Evolutionary conservation across 2,329 filamentous ascomycete species (phyloP).

Genomic region (Trichophaea hybrida): DNA sequence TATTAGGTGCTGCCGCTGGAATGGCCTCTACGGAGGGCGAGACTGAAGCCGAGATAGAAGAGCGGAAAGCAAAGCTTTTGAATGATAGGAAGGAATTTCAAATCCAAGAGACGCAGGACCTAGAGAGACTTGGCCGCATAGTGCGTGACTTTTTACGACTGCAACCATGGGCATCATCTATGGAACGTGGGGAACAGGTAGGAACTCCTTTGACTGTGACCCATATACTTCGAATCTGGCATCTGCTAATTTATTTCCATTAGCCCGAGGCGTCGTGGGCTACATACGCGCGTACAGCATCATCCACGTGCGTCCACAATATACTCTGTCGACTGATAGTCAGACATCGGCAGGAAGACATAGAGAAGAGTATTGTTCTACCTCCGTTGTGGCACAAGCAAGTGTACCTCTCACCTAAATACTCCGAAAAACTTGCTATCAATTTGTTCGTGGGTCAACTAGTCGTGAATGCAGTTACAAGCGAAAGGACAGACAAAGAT

Average conservation of each 20-base stretch:
- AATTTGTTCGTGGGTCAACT: conserved; percentile 78
- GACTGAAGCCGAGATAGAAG: conserved; percentile 14
- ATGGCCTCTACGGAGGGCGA: conserved; percentile 33
- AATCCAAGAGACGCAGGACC: conserved; percentile 29
- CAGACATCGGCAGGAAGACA: conserved; percentile 59
- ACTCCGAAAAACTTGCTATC: conserved; percentile 67
- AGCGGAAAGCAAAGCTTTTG: conserved; percentile 18
- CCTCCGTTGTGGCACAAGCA: conserved; percentile 51
- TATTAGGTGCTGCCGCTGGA: conserved; percentile 60
- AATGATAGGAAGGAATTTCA: conserved; percentile 29
- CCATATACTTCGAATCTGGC: too few relatives aligned
- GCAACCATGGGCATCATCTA: conserved; percentile 26
- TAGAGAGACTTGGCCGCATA: conserved; percentile 52
- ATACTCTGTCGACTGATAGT: conserved; percentile 70
- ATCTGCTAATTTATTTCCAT: not conserved
- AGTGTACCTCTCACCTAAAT: conserved; percentile 63
- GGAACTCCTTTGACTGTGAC: not conserved
- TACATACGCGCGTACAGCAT: not conserved
- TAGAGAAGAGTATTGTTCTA: conserved; percentile 48
- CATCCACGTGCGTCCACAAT: conserved; percentile 46
- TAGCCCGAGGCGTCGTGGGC: too few relatives aligned
- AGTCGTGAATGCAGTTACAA: conserved; percentile 75
- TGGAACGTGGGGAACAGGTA: not conserved
- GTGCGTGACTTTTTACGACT: conserved; percentile 58
- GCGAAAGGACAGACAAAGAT: conserved; percentile 66